phyloP scores from a whole-genome alignment of 805 yeast genomes.

The Naumovozyma baii region DNA sequence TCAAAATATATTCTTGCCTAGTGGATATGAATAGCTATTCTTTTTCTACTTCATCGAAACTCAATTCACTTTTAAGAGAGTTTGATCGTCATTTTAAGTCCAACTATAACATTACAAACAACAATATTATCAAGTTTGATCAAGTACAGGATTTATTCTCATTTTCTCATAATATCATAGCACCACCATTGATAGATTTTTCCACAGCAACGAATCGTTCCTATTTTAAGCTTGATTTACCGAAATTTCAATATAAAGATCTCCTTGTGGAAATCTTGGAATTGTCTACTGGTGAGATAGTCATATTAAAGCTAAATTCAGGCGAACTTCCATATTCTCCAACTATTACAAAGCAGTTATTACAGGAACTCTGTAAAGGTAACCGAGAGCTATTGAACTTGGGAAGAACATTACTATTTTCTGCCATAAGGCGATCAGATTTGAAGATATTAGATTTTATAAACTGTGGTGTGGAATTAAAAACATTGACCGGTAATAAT shows the following conservation, averaged over 20 bases:
- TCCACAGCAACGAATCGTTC: slow-evolving; percentile 13
- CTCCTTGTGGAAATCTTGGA: slow-evolving; percentile 20
- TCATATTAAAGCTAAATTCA: slow-evolving; percentile 20
- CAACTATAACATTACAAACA: slow-evolving; percentile 8
- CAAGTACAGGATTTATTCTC: slow-evolving; percentile 20
- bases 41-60: neutral
- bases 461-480: slow-evolving; percentile 10
- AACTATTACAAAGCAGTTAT: slow-evolving; percentile 5
- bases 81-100: slow-evolving; percentile 9
- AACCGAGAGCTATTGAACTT: slow-evolving; percentile 10
- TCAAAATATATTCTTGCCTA: slow-evolving; percentile 7
- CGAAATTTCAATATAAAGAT: slow-evolving; percentile 11
- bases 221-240: slow-evolving; percentile 14
- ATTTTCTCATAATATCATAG: slow-evolving; percentile 9
- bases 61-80: neutral
- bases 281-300: slow-evolving; percentile 19
- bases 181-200: slow-evolving; percentile 14
- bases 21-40: neutral
- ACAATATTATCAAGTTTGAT: slow-evolving; percentile 11
- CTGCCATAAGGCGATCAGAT: slow-evolving; percentile 18
- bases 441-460: slow-evolving; percentile 9
- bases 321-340: slow-evolving; percentile 9
- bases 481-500: slow-evolving; percentile 18
- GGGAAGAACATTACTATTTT: slow-evolving; percentile 23
- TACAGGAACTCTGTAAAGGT: slow-evolving; percentile 9